phyloP scores from a whole-genome alignment of 1,284 basidiomycete genomes.

The Earliella scabrosa region DNA sequence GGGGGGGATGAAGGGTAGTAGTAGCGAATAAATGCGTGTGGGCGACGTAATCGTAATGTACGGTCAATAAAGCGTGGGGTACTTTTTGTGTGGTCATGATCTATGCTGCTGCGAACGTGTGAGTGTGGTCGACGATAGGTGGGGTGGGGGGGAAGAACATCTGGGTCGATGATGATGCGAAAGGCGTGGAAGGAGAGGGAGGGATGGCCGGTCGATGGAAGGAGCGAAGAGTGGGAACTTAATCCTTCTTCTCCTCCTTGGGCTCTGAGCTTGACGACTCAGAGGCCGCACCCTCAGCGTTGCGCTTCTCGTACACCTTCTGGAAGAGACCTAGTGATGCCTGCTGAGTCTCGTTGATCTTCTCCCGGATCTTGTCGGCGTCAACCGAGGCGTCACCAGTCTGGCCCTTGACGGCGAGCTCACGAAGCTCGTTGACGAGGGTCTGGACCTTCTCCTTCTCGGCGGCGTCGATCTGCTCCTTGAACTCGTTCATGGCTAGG shows the following conservation, averaged over 20 bases:
- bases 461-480: conserved; percentile 90
- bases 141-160: neutral
- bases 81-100: conserved; percentile 33
- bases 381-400: conserved; percentile 82
- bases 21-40: conserved; percentile 20
- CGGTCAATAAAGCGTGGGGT: conserved; percentile 31
- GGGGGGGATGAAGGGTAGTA: conserved; percentile 25
- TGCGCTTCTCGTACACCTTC: conserved; percentile 95
- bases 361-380: conserved; percentile 89
- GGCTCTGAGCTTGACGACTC: conserved; percentile 52
- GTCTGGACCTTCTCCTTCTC: conserved; percentile 95
- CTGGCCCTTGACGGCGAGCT: conserved; percentile 91
- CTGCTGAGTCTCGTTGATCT: conserved; percentile 95
- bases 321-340: conserved; percentile 98
- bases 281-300: conserved; percentile 65
- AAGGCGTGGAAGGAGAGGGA: conserved; percentile 6
- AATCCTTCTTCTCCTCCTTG: conserved; percentile 77
- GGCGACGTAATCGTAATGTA: conserved; percentile 28
- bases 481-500: conserved; percentile 93
- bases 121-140: conserved; percentile 10
- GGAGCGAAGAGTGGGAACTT: conserved; percentile 35
- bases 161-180: neutral
- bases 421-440: conserved; percentile 87
- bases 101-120: conserved; percentile 16
- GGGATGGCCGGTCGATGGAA: neutral